Evolutionary conservation across 768 basidiomycete species (phyloP), one percentile per base, ranked within the genome.

Genomic region (Lentinula boryana): DNA sequence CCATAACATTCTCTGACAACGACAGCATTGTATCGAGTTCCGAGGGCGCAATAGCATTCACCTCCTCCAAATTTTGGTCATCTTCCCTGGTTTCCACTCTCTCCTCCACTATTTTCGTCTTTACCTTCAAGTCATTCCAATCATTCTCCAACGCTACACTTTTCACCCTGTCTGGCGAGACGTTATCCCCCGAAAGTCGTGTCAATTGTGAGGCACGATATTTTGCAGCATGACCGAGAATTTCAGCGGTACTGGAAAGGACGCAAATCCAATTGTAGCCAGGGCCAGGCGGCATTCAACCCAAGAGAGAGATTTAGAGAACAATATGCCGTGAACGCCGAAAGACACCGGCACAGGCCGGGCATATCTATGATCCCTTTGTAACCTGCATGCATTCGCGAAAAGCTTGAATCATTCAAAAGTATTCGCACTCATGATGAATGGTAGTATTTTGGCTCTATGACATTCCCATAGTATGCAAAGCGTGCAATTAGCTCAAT

Each of bases 231-330:
- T 85, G 82, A 10, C 80, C 74, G 38, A 87, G 68, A 58, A 92
- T 84, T 59, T 87, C 83, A 57, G 78, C 75, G 18, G 82, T 72
- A 13, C 86, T 82, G 61, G 83, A 80, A 51, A 82, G 74, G 33
- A 89, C 88, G 67, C 86, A 87, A 60, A 88, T 69, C 84, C 86
- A 88, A 76, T 86, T 88, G 74, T 81, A 90, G 12, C 80, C 80
- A 36, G 85, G 80, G 51, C 87, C 80, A 54, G 88, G 86, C 65
- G 87, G 86, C 88, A 90, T 89, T 62, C 62, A 68, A 56, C 55
- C 18, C 33, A 27, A 21, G 23, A 18, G 21, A 41, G 21, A 18
- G 4, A 16, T 27, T 18, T 31, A 1, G n/a, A 18, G 18, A 23
- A 21, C 9, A 38, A 23, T 23, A 23, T 23, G 23, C 23, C 23